Percentiles rank a stretch among this genome's conserved stretches.
Conservation (phyloP, 805 yeast genomes). For the Nakazawaea anatomiae region DNA sequence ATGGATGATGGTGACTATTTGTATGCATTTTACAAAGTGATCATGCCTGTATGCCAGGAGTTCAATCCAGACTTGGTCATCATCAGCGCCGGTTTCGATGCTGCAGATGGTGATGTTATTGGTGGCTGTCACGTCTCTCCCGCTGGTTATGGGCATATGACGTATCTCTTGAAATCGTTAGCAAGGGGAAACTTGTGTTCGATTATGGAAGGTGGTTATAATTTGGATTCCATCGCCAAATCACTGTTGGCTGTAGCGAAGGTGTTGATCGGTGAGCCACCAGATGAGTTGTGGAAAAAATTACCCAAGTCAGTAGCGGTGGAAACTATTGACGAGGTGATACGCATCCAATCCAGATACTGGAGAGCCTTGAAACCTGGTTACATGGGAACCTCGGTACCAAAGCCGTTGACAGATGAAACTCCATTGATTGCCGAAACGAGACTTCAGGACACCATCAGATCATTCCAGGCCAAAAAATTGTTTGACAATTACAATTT, state of each 20-base stretch:
- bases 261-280: constrained; percentile 91
- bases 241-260: constrained; percentile 92
- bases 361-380: constrained; percentile 87
- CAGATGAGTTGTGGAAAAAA: constrained; percentile 61
- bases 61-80: constrained; percentile 91
- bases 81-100: constrained; percentile 94
- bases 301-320: constrained; percentile 75
- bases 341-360: constrained; percentile 71
- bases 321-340: constrained; percentile 75
- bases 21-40: constrained; percentile 79
- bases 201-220: constrained; percentile 94
- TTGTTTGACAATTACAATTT: constrained; percentile 52
- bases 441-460: constrained; percentile 65
- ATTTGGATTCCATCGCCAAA: constrained; percentile 81
- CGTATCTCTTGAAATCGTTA: constrained; percentile 79
- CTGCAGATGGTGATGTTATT: constrained; percentile 96
- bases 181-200: constrained; percentile 89
- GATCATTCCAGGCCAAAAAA: constrained; percentile 61
- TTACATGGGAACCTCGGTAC: constrained; percentile 26
- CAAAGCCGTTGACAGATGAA: constrained; percentile 19
- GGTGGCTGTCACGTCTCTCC: constrained; percentile 97
- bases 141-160: constrained; percentile 94
- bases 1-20: constrained; percentile 95
- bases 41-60: constrained; percentile 85
- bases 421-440: constrained; percentile 13